These are phyloP conservation scores for Chlorella sorokiniana DNA, from an alignment of 139 green algal species.

Conservation along the genomic window DNA sequence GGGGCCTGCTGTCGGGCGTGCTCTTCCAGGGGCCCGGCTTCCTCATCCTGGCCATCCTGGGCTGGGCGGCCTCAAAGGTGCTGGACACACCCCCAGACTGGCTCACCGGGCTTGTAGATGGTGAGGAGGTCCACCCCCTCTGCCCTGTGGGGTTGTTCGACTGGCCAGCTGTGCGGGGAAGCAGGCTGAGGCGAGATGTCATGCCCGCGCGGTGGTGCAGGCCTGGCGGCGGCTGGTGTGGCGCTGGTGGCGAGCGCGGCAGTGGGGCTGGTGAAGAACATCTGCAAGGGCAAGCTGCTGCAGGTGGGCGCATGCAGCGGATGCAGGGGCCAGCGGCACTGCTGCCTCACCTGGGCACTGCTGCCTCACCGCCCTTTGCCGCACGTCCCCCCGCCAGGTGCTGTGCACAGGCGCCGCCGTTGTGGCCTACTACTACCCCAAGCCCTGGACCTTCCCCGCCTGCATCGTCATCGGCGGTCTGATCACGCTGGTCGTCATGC, in stretches of 20 bases:
- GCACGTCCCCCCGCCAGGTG: background rate
- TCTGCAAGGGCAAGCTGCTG: conserved; percentile 64
- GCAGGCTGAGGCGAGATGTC: too few relatives aligned
- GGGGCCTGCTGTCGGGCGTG: conserved; percentile 71
- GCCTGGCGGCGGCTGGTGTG: conserved; percentile 46
- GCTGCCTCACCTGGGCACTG: background rate
- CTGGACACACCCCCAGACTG: conserved; percentile 56
- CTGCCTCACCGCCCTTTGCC: background rate
- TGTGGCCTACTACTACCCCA: conserved; percentile 77
- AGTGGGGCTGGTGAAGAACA: conserved; percentile 70
- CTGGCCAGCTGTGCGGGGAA: too few relatives aligned
- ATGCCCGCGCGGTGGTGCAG: background rate
- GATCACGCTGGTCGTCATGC: conserved; percentile 53
- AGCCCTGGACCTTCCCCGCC: conserved; percentile 80
- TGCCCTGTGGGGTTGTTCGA: background rate
- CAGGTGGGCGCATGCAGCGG: conserved; percentile 16
- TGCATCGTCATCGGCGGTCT: conserved; percentile 69
- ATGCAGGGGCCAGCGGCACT: background rate
- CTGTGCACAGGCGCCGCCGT: conserved; percentile 49
- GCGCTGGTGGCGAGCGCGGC: conserved; percentile 86
- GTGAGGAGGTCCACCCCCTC: background rate
- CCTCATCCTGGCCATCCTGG: conserved; percentile 80
- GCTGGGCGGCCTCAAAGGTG: conserved; percentile 66
- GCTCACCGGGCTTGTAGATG: conserved; percentile 55
- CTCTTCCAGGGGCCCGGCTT: conserved; percentile 90